Conservation (phyloP, 2,329 filamentous ascomycete species). For the Paecilomyces sp. region DNA sequence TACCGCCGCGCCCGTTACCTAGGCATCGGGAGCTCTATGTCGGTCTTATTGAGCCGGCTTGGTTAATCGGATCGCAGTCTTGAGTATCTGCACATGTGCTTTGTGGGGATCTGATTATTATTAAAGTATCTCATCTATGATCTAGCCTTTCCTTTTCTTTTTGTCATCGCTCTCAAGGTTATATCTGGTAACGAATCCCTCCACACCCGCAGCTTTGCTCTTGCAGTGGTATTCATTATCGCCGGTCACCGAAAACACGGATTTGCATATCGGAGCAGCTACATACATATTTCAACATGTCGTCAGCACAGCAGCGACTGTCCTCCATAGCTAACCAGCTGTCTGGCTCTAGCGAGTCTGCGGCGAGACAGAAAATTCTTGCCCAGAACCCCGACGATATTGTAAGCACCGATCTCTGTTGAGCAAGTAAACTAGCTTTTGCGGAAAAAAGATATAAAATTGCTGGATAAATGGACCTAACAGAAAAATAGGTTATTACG, state of each 20-base stretch:
- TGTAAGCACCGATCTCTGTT: constrained; percentile 19
- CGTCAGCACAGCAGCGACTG: constrained; percentile 31
- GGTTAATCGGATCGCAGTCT: background rate
- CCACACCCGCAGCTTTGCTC: background rate
- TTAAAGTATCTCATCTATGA: background rate
- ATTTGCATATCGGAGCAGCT: background rate
- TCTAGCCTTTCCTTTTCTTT: background rate
- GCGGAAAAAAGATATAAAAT: background rate
- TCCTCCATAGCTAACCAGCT: constrained; percentile 36
- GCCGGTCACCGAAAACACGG: background rate
- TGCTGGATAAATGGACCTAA: background rate
- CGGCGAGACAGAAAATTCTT: constrained; percentile 23
- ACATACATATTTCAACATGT: constrained; percentile 19
- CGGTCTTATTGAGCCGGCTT: background rate
- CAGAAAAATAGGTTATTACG: constrained; percentile 28
- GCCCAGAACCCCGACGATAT: constrained; percentile 32
- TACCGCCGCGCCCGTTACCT: background rate
- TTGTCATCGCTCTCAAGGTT: background rate
- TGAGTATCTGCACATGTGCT: background rate
- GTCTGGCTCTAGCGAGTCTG: constrained; percentile 17
- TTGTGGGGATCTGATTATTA: background rate
- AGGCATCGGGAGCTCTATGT: background rate
- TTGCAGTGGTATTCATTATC: background rate
- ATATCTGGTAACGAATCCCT: background rate
- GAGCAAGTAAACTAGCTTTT: background rate